A percentile compares a stretch with the other conserved stretches of the same genome.
These are phyloP conservation scores for Neurospora sp. DNA, from an alignment of 495 filamentous ascomycete genomes.

Conservation along the genomic window DNA sequence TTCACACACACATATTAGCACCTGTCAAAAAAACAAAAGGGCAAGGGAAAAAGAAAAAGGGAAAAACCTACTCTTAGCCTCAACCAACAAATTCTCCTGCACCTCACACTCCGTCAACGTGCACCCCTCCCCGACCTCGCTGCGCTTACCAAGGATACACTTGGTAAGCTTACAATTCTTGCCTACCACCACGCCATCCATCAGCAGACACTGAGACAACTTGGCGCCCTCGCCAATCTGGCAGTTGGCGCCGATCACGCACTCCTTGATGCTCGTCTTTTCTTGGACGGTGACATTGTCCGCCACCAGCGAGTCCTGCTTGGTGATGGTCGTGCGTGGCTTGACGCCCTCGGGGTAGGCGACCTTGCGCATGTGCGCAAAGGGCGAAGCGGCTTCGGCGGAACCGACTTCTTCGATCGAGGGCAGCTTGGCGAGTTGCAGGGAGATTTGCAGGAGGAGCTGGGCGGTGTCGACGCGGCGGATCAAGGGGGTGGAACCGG, in stretches of 20 bases:
- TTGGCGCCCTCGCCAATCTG: constrained; percentile 72
- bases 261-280: constrained; percentile 78
- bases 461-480: constrained; percentile 80
- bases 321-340: constrained; percentile 62
- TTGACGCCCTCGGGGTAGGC: constrained; percentile 70
- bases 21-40: background rate
- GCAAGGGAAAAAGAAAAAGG: constrained; percentile 20
- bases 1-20: background rate
- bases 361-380: constrained; percentile 67
- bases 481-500: constrained; percentile 44
- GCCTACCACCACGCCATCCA: constrained; percentile 80
- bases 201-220: constrained; percentile 70
- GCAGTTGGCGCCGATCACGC: constrained; percentile 76
- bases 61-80: constrained; percentile 55
- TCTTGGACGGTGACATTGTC: constrained; percentile 79
- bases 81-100: constrained; percentile 74
- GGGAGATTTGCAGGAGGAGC: constrained; percentile 66
- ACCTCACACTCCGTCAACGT: constrained; percentile 80
- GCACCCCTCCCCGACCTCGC: constrained; percentile 64
- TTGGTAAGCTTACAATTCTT: constrained; percentile 67
- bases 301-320: constrained; percentile 65
- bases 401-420: constrained; percentile 56
- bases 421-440: constrained; percentile 69
- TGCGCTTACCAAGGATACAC: constrained; percentile 69
- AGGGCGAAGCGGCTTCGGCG: constrained; percentile 47